Evolutionary conservation across 176 grass and related monocot genomes (phyloP), one percentile per base, ranked within the genome.

Genomic region (Poa annua): DNA sequence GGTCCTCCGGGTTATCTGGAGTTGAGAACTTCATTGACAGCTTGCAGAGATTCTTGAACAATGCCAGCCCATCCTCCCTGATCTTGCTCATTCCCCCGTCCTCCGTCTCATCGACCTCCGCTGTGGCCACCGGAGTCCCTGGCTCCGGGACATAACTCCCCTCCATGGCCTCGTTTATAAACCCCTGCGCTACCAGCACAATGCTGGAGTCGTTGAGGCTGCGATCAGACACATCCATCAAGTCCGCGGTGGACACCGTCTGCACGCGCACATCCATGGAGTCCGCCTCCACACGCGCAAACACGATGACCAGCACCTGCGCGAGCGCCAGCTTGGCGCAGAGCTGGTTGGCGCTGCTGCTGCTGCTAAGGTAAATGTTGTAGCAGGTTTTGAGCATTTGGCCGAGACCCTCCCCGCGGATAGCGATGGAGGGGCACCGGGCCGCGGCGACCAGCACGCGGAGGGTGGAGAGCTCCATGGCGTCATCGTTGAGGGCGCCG

Each of bases 1-100:
- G 93, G 51, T 99, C 93, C 74, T 96, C 93, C 3, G 89, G 91
- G 79, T 92, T 85, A 71, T 95, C 93, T 21, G 85, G 86, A 1
- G 77, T 87, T 0, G 93, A 94, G 74, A 90, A 94, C 84, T 99
- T 99, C 97, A 99, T 96, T 17, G 97, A 99, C 26, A 99, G 71
- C 67, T 94, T 99, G 59, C 97, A 96, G 26, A 99, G 75, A 71
- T 92, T 96, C 87, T 96, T 96, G 68, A 99, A 99, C 29, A 99
- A 89, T 6, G 71, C 69, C 17, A 99, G 29, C 21, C 93, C 97
- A 87, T 90, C 88, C 80, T 84, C 84, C 61, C 88, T 68, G 33
- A 75, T 83, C 80, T 87, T 90, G 75, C 80, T 90, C 61, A 90
- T 87, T 50, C 60, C 68, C 3, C 8, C 33, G 22, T 90, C 88